Evolutionary conservation across 2,329 filamentous ascomycete genomes (phyloP), one percentile per base, ranked within the genome.

Genomic region (Aspergillus hiratsukae): DNA sequence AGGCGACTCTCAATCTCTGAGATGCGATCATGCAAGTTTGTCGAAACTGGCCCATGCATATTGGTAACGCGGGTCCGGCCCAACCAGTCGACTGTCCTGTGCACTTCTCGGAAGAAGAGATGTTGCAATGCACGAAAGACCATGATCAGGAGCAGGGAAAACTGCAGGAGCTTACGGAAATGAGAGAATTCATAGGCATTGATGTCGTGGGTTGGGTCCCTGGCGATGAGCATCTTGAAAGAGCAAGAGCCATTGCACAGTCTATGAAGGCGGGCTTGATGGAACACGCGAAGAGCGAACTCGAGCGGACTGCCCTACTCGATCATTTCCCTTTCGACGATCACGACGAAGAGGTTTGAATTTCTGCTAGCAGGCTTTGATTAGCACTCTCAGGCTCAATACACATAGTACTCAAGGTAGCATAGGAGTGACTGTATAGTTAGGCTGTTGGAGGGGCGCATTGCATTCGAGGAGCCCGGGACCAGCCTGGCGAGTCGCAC

Each of bases 1-100:
- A 60, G 69, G 69, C 0, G 63, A 71, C 48, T 63, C 58, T 17
- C 21, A 68, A 2, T 60, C 61, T 3, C 54, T 72, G 6, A 66
- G 65, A 41, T 53, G 50, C 54, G 8, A 61, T 71, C 3, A 51
- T 68, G 2, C 62, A 68, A 35, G 58, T 57, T 0, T 55, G 53
- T 10, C 23, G 3, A 54, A 64, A 65, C 43, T 70, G 62, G 66
- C 65, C 63, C 35, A 61, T 66, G 51, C 49, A 60, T 57, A 54
- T 43, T 49, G 23, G 23, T 23, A 23, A 23, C 23, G 23, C 53
- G 9, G 25, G 31, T 27, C 29, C 35, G 40, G 11, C 28, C 10
- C 27, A 41, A 37, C 41, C 57, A n/a, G 48, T 43, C 45, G 40
- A 53, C 40, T 66, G 55, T 54, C 66, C 65, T 9, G 56, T 71